phyloP scores from a whole-genome alignment of 1,284 basidiomycete genomes.

The Earliella scabrosa region DNA sequence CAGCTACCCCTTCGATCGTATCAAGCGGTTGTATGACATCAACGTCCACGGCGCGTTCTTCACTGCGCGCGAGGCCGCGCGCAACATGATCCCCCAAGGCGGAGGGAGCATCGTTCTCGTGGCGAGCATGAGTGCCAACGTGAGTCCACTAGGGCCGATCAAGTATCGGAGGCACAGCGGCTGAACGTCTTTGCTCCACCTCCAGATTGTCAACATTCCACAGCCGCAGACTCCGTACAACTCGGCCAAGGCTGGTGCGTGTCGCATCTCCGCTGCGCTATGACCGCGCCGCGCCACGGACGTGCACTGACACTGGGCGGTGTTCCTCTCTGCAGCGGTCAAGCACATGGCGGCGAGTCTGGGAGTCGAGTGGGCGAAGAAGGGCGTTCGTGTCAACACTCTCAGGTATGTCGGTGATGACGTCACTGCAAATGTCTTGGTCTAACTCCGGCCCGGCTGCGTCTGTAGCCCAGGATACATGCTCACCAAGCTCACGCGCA shows the following conservation, averaged over 20 bases:
- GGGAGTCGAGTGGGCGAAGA: constrained; percentile 90
- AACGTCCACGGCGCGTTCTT: constrained; percentile 95
- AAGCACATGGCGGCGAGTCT: constrained; percentile 88
- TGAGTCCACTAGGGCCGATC: constrained; percentile 43
- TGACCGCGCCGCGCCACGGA: neutral
- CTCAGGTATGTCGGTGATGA: constrained; percentile 60
- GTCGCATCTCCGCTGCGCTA: neutral
- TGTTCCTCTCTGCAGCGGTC: constrained; percentile 57
- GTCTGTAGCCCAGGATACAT: constrained; percentile 82
- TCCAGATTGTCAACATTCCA: constrained; percentile 84
- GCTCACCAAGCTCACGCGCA: constrained; percentile 85
- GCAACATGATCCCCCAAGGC: constrained; percentile 77
- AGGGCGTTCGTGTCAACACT: constrained; percentile 82
- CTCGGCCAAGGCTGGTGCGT: constrained; percentile 84
- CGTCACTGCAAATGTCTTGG: constrained; percentile 14
- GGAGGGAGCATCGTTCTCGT: constrained; percentile 88
- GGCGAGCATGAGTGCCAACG: constrained; percentile 89
- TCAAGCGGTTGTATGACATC: constrained; percentile 86
- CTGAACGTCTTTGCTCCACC: constrained; percentile 19
- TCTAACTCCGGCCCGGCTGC: constrained; percentile 12
- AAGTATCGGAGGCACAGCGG: constrained; percentile 4
- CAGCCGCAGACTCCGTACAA: constrained; percentile 96
- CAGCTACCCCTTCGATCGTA: constrained; percentile 84
- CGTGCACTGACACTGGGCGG: constrained; percentile 8
- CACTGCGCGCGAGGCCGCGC: constrained; percentile 91